Base-by-base conservation (phyloP, 805 yeast species). In the Wickerhamiella azyma region DNA sequence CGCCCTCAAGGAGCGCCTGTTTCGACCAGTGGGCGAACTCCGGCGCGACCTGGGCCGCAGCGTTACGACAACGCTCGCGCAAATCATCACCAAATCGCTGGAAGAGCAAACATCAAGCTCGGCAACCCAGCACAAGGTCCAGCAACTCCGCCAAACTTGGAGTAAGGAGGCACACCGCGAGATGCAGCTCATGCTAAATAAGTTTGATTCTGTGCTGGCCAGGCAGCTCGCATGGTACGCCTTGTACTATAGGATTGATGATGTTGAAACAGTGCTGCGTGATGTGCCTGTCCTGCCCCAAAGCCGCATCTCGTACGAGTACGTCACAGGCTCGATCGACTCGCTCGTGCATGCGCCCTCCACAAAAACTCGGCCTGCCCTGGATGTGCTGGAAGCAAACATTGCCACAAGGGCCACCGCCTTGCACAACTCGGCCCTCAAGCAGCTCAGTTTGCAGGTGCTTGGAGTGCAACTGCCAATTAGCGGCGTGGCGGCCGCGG, bases 121-220 rank as follows among this genome's bases (percentile, higher is more conserved):
- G n/a, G 16, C 37, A 1, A 59, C 53, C 17, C 40, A 50, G 6
- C 50, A 45, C 9, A 44, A 48, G 16, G 48, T 54, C 39, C 37
- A 28, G 29, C 30, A 37, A 10, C 50, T 56, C 39, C 51, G 65
- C 21, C 35, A 47, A 9, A 48, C 54, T 18, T 66, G 70, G 70
- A 52, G 67, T 1, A 45, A 48, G 16, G 43, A 49, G 6, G 69
- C 70, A 2, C 70, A 66, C 49, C 48, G 52, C n/a, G 70, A 66
- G 50, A 58, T 66, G 26, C 66, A 66, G 46, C 54, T 58, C 16
- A 52, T 64, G 9, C 45, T 55, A 16, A 55, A 58, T 10, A 52
- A 56, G 9, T 46, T 65, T 11, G 56, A 54, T 17, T 26, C 30
- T 2, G 43, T 49, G 45, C 50, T 50, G 18, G 14, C 40, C 19